These are phyloP conservation scores for Sordaria brevicollis DNA, from an alignment of 495 filamentous ascomycete species.

Conservation along the genomic window DNA sequence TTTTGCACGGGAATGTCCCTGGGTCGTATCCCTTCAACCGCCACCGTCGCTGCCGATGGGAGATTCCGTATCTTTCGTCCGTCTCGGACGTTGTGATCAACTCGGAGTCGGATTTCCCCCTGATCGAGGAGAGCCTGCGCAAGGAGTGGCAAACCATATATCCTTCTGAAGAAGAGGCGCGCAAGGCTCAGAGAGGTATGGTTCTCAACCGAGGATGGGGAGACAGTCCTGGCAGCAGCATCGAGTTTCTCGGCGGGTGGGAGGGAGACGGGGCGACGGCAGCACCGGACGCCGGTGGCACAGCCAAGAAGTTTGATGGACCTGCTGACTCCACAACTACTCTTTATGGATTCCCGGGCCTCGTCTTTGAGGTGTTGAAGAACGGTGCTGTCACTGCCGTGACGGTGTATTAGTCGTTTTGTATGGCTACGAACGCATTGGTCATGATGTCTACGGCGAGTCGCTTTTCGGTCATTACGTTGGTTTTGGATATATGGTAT, in stretches of 20 bases:
- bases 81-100: slow-evolving; percentile 30
- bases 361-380: slow-evolving; percentile 92
- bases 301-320: slow-evolving; percentile 17
- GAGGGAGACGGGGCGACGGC: slow-evolving; percentile 52
- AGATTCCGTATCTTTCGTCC: slow-evolving; percentile 48
- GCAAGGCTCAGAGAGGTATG: slow-evolving; percentile 64
- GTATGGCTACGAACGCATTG: background rate
- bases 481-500: background rate
- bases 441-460: background rate
- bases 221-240: slow-evolving; percentile 82
- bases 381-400: slow-evolving; percentile 81
- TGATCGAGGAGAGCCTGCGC: slow-evolving; percentile 54
- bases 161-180: slow-evolving; percentile 48
- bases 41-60: slow-evolving; percentile 83
- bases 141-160: slow-evolving; percentile 64
- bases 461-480: background rate
- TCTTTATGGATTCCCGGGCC: slow-evolving; percentile 84
- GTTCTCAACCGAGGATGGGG: slow-evolving; percentile 83
- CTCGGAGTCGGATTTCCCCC: slow-evolving; percentile 70
- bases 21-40: slow-evolving; percentile 95
- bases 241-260: slow-evolving; percentile 83
- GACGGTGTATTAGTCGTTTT: slow-evolving; percentile 49
- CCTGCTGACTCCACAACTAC: slow-evolving; percentile 71
- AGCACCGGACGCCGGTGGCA: slow-evolving; percentile 20
- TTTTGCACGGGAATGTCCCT: slow-evolving; percentile 87